Evolutionary conservation across 495 filamentous ascomycete genomes (phyloP), one percentile per base, ranked within the genome.

Genomic region (Tuber magnatum): DNA sequence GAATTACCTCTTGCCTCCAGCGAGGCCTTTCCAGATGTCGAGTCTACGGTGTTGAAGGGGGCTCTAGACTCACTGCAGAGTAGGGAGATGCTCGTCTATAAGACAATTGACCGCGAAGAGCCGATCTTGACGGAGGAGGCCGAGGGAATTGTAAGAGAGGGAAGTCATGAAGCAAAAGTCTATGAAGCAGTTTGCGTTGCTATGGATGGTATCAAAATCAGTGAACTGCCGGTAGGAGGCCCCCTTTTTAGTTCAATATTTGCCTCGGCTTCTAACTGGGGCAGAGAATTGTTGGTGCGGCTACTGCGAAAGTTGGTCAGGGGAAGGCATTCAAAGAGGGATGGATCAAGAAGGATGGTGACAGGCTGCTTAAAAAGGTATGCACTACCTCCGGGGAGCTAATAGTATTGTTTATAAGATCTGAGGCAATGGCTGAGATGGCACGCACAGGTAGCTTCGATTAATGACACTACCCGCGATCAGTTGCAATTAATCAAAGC

Each of bases 261-360:
- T 61, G n/a, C 42, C 20, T 44, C 10, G 51, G 44, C 38, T 71
- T 70, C 81, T 84, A 65, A 78, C 42, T 32, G 44, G 18, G 77
- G 69, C 87, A 89, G 84, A 86, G 85, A 81, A 87, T 85, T 20
- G 88, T 93, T 78, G 92, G 96, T 69, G 93, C 93, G 79, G 91
- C 90, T n/a, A 89, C 90, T 70, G 90, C 92, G 74, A 97, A 94
- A 84, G 85, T 97, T 68, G 95, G 95, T n/a, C 92, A 94, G 83
- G 93, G 94, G 72, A 97, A 93, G 85, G 95, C 95, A 68, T 94
- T 98, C 86, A 97, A 94, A 87, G 91, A 92, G 82, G 94, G 93
- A 81, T 99, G 95, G 95, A 94, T 99, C 76, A 91, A 90, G 81
- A 97, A 95, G 85, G 94, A 91, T 81, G 91, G 92, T 44, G 87